A percentile compares a stretch with the other conserved stretches of the same genome.
phyloP scores from a whole-genome alignment of 2,329 filamentous ascomycete genomes.

The Penicillium sp. region DNA sequence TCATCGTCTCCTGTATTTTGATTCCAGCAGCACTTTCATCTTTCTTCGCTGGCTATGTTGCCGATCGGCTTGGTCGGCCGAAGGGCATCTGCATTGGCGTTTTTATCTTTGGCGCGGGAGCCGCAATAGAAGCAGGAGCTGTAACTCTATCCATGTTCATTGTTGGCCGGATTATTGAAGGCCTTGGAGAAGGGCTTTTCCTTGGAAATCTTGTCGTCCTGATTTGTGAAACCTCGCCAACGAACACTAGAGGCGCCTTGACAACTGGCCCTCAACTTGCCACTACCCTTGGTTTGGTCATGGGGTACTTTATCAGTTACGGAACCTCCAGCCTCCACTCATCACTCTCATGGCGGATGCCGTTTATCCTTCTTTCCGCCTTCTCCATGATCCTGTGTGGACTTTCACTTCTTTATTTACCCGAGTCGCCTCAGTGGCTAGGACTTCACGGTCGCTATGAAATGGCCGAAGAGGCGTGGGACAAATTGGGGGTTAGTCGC shows the following conservation, averaged over 20 bases:
- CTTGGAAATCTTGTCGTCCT: slow-evolving; percentile 58
- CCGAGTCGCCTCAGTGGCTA: slow-evolving; percentile 60
- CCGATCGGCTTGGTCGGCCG: slow-evolving; percentile 52
- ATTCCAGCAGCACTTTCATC: slow-evolving; percentile 58
- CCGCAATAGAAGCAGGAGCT: slow-evolving; percentile 52
- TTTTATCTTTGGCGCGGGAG: slow-evolving; percentile 54
- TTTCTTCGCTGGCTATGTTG: slow-evolving; percentile 57
- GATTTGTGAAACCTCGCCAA: slow-evolving; percentile 61
- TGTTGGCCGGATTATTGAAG: slow-evolving; percentile 55
- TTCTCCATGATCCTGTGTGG: slow-evolving; percentile 43
- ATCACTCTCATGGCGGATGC: slow-evolving; percentile 56
- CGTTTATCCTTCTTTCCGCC: slow-evolving; percentile 51
- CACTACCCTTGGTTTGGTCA: slow-evolving; percentile 50
- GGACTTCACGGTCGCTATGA: slow-evolving; percentile 47
- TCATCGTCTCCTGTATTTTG: slow-evolving; percentile 60
- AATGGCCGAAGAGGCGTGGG: slow-evolving; percentile 48
- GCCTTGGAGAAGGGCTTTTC: slow-evolving; percentile 59
- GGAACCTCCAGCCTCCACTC: slow-evolving; percentile 49
- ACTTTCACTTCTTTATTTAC: slow-evolving; percentile 44
- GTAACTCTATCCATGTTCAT: slow-evolving; percentile 53
- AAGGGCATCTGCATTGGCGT: slow-evolving; percentile 51
- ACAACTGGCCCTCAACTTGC: slow-evolving; percentile 55
- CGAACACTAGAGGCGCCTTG: slow-evolving; percentile 50
- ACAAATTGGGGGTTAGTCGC: slow-evolving; percentile 45
- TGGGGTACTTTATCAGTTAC: slow-evolving; percentile 62